Percentiles rank a stretch among this genome's conserved stretches.
Evolutionary conservation across 2,329 filamentous ascomycete genomes (phyloP).

Genomic region (Cladosporium austrohemisphaericum): DNA sequence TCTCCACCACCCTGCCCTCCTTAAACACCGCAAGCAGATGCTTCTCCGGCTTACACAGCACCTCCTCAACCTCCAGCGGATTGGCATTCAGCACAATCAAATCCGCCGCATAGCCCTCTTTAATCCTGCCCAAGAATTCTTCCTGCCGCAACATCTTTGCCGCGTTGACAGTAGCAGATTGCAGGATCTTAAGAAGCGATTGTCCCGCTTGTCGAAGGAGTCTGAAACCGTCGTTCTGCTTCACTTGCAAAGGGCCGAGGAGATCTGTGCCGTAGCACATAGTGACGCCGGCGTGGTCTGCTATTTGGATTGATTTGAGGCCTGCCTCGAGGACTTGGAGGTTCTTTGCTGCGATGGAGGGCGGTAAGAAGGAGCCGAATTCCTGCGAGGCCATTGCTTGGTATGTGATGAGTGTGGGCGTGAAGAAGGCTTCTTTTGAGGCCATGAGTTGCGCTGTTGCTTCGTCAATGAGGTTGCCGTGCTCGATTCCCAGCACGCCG

Average conservation of each 20-base stretch:
- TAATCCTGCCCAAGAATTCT: slow-evolving; percentile 48
- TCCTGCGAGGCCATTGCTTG: slow-evolving; percentile 46
- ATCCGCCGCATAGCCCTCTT: slow-evolving; percentile 51
- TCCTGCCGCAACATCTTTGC: slow-evolving; percentile 49
- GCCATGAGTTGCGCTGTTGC: slow-evolving; percentile 51
- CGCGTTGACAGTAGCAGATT: slow-evolving; percentile 51
- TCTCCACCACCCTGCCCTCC: slow-evolving; percentile 48
- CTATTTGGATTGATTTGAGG: slow-evolving; percentile 46
- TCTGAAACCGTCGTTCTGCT: slow-evolving; percentile 50
- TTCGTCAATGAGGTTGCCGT: slow-evolving; percentile 61
- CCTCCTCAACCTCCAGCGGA: slow-evolving; percentile 53
- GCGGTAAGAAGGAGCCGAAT: slow-evolving; percentile 44
- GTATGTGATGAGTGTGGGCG: slow-evolving; percentile 54
- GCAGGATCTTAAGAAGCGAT: slow-evolving; percentile 43
- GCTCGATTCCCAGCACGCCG: slow-evolving; percentile 55
- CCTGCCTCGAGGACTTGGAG: slow-evolving; percentile 47
- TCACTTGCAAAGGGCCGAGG: slow-evolving; percentile 47
- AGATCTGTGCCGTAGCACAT: slow-evolving; percentile 57
- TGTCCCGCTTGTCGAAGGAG: slow-evolving; percentile 45
- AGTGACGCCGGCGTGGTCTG: slow-evolving; percentile 50
- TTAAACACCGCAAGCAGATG: slow-evolving; percentile 53
- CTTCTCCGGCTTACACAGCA: slow-evolving; percentile 48
- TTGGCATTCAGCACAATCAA: slow-evolving; percentile 51
- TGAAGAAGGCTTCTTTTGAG: slow-evolving; percentile 47
- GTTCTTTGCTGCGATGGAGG: slow-evolving; percentile 49